Conservation (phyloP, 2,329 filamentous ascomycete species). For the Hypoxylon sp. region DNA sequence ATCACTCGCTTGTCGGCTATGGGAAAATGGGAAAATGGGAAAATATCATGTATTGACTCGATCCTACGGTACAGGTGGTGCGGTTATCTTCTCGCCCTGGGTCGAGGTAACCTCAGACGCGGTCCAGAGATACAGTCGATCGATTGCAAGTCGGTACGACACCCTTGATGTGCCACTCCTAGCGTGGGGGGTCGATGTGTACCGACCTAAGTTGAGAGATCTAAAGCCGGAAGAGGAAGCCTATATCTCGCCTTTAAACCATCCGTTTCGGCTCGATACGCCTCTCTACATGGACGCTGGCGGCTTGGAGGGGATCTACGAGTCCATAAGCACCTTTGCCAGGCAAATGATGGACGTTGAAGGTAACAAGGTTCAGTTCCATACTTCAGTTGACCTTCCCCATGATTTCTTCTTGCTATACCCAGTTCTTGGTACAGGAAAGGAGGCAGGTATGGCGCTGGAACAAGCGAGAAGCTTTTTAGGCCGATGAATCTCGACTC, state of each 20-base stretch:
- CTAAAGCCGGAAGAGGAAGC: not conserved
- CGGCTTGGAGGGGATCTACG: conserved; percentile 3
- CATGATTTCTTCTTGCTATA: conserved; percentile 27
- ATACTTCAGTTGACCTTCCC: conserved; percentile 3
- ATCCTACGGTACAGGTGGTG: conserved; percentile 8
- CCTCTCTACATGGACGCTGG: conserved; percentile 23
- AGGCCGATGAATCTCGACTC: no score
- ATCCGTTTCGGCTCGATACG: conserved; percentile 15
- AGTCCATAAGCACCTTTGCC: conserved; percentile 21
- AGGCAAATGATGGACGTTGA: conserved; percentile 16
- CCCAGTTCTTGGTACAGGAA: no score
- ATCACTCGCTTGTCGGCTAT: not conserved
- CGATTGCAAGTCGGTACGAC: conserved; percentile 5
- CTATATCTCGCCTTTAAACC: conserved; percentile 26
- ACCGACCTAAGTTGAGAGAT: conserved; percentile 1
- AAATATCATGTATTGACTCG: no score
- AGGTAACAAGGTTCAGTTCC: conserved; percentile 7
- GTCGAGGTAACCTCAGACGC: conserved; percentile 27
- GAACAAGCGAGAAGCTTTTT: no score
- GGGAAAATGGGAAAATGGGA: no score
- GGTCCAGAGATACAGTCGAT: conserved; percentile 5
- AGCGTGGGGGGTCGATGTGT: conserved; percentile 26
- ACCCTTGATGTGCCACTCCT: conserved; percentile 1
- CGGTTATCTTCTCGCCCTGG: conserved; percentile 32
- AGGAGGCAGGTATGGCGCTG: no score